Conservation (phyloP, 805 yeast species). For the Hanseniaspora hatyaiensis region DNA sequence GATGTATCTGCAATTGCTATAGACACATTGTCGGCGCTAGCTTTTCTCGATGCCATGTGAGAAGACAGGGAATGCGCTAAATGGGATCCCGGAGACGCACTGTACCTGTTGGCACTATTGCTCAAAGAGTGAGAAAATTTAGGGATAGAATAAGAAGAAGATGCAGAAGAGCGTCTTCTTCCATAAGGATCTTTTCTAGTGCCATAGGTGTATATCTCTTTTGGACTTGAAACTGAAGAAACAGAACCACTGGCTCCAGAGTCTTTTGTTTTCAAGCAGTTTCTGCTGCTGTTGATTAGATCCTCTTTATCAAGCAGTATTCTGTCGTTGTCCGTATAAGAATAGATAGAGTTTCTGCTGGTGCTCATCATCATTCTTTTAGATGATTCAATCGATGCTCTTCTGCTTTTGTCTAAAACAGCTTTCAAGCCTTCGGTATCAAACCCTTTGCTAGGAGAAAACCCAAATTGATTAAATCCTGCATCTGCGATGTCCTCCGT, state of each 20-base stretch:
- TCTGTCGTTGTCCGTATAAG: background rate
- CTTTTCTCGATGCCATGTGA: slow-evolving; percentile 8
- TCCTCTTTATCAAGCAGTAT: background rate
- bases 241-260: slow-evolving; percentile 14
- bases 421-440: slow-evolving; percentile 25
- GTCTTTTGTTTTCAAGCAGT: slow-evolving; percentile 6
- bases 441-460: slow-evolving; percentile 13
- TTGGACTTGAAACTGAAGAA: slow-evolving; percentile 10
- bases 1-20: slow-evolving; percentile 27
- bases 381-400: slow-evolving; percentile 10
- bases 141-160: slow-evolving; percentile 7
- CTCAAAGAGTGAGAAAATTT: slow-evolving; percentile 23
- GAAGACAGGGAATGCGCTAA: background rate
- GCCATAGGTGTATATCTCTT: background rate
- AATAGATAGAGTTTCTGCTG: slow-evolving; percentile 8
- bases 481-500: background rate
- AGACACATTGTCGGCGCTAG: slow-evolving; percentile 25
- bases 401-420: slow-evolving; percentile 22
- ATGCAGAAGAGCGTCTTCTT: slow-evolving; percentile 20
- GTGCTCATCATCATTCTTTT: background rate
- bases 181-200: slow-evolving; percentile 14
- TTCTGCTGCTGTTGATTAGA: too few relatives aligned
- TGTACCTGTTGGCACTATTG: slow-evolving; percentile 19
- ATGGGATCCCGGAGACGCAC: slow-evolving; percentile 7
- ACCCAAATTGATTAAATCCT: slow-evolving; percentile 10